Evolutionary conservation across 1,284 basidiomycete species (phyloP).

Genomic region (Marasmius tenuissimus): DNA sequence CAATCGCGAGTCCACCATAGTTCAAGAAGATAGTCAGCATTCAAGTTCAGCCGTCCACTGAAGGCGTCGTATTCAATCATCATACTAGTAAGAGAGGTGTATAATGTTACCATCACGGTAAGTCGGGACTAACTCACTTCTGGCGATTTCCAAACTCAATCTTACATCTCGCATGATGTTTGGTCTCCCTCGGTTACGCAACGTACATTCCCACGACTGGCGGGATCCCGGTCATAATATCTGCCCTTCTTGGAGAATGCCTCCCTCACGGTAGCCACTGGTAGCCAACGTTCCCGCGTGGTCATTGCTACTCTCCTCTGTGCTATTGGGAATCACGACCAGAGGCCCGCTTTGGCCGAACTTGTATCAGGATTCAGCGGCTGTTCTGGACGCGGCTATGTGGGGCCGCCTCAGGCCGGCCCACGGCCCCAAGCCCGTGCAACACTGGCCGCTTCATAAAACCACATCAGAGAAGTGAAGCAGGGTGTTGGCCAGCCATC

Average conservation of each 20-base stretch:
- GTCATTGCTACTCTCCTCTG: constrained; percentile 31
- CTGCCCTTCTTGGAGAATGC: constrained; percentile 40
- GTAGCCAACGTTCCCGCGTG: constrained; percentile 44
- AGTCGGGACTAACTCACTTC: not conserved
- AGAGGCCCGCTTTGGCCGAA: not conserved
- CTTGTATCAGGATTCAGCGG: not conserved
- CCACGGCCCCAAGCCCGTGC: too few relatives aligned
- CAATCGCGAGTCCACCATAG: too few relatives aligned
- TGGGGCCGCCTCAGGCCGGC: too few relatives aligned
- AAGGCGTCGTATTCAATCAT: too few relatives aligned
- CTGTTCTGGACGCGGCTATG: not conserved
- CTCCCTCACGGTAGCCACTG: constrained; percentile 36
- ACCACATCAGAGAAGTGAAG: too few relatives aligned
- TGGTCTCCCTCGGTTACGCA: constrained; percentile 40
- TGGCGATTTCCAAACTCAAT: too few relatives aligned
- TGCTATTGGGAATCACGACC: not conserved
- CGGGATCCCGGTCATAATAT: constrained; percentile 33
- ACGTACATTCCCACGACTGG: constrained; percentile 32
- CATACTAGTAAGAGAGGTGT: too few relatives aligned
- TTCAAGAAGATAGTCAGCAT: too few relatives aligned
- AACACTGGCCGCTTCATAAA: too few relatives aligned
- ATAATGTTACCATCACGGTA: constrained; percentile 32
- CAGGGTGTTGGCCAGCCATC: too few relatives aligned
- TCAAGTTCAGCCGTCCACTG: too few relatives aligned
- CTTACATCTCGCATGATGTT: not conserved